phyloP scores from a whole-genome alignment of 305 asterid genomes.

The Fraxinus paxiana region DNA sequence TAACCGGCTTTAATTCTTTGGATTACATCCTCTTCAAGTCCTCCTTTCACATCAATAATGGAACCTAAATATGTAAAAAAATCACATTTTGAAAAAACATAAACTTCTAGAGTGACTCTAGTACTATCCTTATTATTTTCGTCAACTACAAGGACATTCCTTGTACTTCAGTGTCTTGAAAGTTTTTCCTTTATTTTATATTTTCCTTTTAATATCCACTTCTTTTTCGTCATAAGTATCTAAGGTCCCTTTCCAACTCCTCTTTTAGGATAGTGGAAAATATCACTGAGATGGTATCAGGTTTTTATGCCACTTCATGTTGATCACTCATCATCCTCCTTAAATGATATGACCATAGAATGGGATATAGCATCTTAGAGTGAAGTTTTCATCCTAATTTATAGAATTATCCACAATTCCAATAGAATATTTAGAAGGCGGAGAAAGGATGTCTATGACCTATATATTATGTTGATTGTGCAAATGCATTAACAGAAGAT shows the following conservation, averaged over 20 bases:
- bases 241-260: slow-evolving; percentile 7
- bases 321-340: neutral
- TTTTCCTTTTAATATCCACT: neutral
- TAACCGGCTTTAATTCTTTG: neutral
- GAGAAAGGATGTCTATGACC: neutral
- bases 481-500: neutral
- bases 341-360: neutral
- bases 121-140: neutral
- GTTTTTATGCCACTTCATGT: neutral
- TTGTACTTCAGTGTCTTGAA: neutral
- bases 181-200: neutral
- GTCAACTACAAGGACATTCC: neutral
- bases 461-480: neutral
- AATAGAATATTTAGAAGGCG: neutral
- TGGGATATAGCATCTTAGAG: neutral
- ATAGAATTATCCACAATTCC: neutral
- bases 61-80: neutral
- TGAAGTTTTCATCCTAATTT: neutral
- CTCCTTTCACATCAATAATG: neutral
- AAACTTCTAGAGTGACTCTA: neutral
- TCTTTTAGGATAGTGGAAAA: neutral
- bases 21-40: neutral
- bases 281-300: neutral
- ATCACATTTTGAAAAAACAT: neutral
- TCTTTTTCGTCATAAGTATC: neutral